Conservation (phyloP, 495 filamentous ascomycete species). For the Cenococcum geophilum region DNA sequence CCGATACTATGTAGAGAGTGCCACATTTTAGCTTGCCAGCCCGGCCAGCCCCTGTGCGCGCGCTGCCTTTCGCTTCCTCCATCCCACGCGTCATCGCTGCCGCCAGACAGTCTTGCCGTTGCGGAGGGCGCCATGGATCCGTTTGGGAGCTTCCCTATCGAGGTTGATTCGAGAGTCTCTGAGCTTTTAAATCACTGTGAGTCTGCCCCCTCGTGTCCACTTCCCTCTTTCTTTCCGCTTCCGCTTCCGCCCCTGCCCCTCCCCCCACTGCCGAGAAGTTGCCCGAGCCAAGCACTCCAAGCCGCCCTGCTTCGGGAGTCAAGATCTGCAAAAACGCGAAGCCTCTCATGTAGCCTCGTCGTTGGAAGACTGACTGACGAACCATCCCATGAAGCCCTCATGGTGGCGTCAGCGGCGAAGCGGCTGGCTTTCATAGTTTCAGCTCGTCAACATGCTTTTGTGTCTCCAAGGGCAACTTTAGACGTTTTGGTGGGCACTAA, state of each 20-base stretch:
- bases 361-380: not conserved
- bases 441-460: not conserved
- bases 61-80: slow-evolving; percentile 17
- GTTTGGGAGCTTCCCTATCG: slow-evolving; percentile 21
- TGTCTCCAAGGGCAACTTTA: not conserved
- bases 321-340: not conserved
- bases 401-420: slow-evolving; percentile 1
- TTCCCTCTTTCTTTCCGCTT: not conserved
- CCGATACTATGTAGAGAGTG: slow-evolving; percentile 23
- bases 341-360: not conserved
- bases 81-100: slow-evolving; percentile 4
- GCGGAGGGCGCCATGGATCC: slow-evolving; percentile 22
- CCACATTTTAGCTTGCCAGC: slow-evolving; percentile 21
- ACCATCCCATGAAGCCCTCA: not conserved
- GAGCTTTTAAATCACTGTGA: slow-evolving; percentile 28
- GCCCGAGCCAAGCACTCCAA: too few relatives aligned
- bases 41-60: slow-evolving; percentile 22
- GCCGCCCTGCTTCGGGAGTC: not conserved
- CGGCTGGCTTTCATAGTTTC: not conserved
- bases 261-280: too few relatives aligned
- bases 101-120: slow-evolving; percentile 3
- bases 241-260: too few relatives aligned
- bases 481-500: slow-evolving; percentile 12
- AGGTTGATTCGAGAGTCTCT: slow-evolving; percentile 17
- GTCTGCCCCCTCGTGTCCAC: slow-evolving; percentile 4